These are phyloP conservation scores for Purshia tridentata DNA, from an alignment of 306 rosid genomes.

Conservation along the genomic window DNA sequence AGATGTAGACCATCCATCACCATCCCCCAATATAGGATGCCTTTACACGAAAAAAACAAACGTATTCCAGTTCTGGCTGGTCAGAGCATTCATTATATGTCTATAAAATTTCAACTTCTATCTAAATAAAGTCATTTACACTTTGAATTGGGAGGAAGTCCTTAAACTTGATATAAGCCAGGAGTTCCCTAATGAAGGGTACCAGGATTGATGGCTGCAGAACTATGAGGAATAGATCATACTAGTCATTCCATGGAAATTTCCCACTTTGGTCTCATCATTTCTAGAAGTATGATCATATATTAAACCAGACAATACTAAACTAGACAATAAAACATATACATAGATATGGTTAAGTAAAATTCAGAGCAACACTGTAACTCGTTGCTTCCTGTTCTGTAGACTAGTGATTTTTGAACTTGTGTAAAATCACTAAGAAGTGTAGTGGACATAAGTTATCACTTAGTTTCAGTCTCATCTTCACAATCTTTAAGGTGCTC, in stretches of 20 bases:
- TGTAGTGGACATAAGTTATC: background rate
- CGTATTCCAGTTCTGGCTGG: too few species aligned
- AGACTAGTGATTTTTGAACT: constrained; percentile 18
- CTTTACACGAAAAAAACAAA: background rate
- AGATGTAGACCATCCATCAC: background rate
- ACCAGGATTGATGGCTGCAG: too few species aligned
- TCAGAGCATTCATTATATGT: too few species aligned
- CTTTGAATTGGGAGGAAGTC: too few species aligned
- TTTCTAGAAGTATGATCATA: background rate
- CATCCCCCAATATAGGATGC: background rate
- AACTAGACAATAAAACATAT: too few species aligned
- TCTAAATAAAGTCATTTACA: too few species aligned
- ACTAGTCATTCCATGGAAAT: too few species aligned
- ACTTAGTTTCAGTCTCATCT: constrained; percentile 46
- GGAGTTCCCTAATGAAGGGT: too few species aligned
- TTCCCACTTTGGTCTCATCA: too few species aligned
- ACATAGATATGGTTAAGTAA: background rate
- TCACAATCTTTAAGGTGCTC: constrained; percentile 71
- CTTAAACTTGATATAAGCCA: too few species aligned
- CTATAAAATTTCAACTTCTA: too few species aligned
- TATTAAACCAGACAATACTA: background rate
- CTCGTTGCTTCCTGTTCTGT: background rate
- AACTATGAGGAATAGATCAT: too few species aligned
- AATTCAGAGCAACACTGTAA: background rate
- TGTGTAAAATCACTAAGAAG: constrained; percentile 17